phyloP scores from a whole-genome alignment of 495 filamentous ascomycete genomes.

The Talaromyces wortmannii region DNA sequence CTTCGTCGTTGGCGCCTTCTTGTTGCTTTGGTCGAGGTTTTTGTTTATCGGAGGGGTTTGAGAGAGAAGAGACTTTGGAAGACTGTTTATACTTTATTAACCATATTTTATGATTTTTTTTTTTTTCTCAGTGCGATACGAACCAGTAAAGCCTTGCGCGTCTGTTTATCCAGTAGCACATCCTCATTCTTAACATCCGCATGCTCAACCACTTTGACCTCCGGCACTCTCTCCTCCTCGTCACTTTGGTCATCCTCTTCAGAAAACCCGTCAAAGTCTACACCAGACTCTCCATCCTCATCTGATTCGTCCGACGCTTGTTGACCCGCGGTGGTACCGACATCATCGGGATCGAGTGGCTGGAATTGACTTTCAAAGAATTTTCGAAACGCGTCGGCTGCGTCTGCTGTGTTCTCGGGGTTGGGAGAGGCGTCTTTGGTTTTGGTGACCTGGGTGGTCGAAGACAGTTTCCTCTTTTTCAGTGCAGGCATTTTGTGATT shows the following conservation, averaged over 20 bases:
- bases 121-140: background rate
- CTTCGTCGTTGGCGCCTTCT: conserved; percentile 41
- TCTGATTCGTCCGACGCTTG: conserved; percentile 17
- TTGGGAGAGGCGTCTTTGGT: background rate
- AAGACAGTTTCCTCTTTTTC: conserved; percentile 30
- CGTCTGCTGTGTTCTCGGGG: conserved; percentile 1
- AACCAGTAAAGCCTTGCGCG: conserved; percentile 77
- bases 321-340: conserved; percentile 6
- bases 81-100: conserved; percentile 17
- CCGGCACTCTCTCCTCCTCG: conserved; percentile 21
- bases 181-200: conserved; percentile 29
- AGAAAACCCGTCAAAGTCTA: conserved; percentile 58
- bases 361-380: conserved; percentile 86
- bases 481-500: conserved; percentile 23
- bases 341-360: conserved; percentile 40
- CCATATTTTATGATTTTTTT: conserved; percentile 8
- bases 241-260: conserved; percentile 23
- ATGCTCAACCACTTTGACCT: conserved; percentile 64
- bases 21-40: conserved; percentile 28
- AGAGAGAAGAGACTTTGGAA: conserved; percentile 40
- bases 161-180: conserved; percentile 51
- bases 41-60: conserved; percentile 24
- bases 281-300: conserved; percentile 40
- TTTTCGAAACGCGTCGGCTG: conserved; percentile 52
- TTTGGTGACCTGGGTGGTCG: background rate